Evolutionary conservation across 371 early-diverging fungal species (phyloP).

Genomic region (Apophysomyces ossiformis): DNA sequence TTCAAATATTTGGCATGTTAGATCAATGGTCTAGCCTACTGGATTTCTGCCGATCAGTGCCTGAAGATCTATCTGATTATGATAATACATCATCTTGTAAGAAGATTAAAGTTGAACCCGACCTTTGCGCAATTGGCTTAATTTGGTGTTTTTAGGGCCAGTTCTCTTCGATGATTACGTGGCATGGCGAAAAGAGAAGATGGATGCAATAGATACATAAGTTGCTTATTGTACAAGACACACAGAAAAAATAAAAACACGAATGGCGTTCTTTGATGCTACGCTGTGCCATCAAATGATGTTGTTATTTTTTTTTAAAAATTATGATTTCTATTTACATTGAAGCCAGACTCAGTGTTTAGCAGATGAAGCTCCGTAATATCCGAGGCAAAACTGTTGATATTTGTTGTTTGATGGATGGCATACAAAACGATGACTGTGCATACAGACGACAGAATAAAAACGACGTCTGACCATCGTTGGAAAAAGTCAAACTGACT

Average conservation of each 20-base stretch:
- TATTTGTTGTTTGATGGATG: conserved; percentile 67
- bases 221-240: background rate
- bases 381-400: conserved; percentile 38
- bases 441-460: conserved; percentile 76
- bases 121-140: background rate
- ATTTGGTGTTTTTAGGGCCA: conserved; percentile 35
- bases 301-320: background rate
- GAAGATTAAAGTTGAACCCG: background rate
- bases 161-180: conserved; percentile 50
- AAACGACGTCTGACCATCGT: conserved; percentile 94
- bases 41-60: conserved; percentile 40
- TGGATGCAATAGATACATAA: background rate
- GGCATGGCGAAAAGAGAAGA: conserved; percentile 31
- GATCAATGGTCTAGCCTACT: conserved; percentile 52
- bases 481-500: conserved; percentile 89
- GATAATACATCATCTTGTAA: conserved; percentile 49
- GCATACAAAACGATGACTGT: conserved; percentile 71
- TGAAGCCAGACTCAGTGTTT: conserved; percentile 26
- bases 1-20: background rate
- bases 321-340: background rate
- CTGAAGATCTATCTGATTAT: conserved; percentile 34
- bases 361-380: conserved; percentile 44
- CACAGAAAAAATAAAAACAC: background rate
- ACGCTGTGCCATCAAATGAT: background rate
- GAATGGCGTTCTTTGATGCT: background rate